phyloP scores from a whole-genome alignment of 768 basidiomycete genomes.

The Psilocybe tampanensis region DNA sequence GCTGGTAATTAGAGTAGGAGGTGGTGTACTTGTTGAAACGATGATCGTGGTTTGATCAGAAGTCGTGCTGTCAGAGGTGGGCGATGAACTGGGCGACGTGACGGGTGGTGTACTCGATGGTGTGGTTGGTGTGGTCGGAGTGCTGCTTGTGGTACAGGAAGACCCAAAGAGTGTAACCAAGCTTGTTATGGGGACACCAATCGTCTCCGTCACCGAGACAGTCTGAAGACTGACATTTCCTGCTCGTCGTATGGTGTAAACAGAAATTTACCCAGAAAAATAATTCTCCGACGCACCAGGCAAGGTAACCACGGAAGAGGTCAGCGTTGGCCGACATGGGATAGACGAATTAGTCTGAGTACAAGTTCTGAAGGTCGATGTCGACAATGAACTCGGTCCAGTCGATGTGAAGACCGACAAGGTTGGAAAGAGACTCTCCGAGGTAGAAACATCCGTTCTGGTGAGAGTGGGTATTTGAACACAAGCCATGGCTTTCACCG shows the following conservation, averaged over 20 bases:
- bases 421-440: constrained; percentile 21
- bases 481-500: constrained; percentile 3
- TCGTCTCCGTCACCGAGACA: constrained; percentile 19
- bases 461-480: constrained; percentile 23
- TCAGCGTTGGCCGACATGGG: constrained; percentile 17
- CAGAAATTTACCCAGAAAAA: background rate
- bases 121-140: constrained; percentile 1
- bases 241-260: constrained; percentile 2
- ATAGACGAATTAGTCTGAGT: constrained; percentile 8
- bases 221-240: constrained; percentile 19
- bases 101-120: background rate
- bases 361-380: constrained; percentile 19
- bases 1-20: constrained; percentile 10
- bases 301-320: constrained; percentile 16
- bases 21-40: constrained; percentile 3
- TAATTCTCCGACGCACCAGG: constrained; percentile 16
- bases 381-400: constrained; percentile 15
- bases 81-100: constrained; percentile 4
- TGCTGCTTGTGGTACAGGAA: constrained; percentile 21
- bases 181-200: constrained; percentile 22
- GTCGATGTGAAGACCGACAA: constrained; percentile 18
- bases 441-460: constrained; percentile 19
- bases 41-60: background rate
- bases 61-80: constrained; percentile 13
- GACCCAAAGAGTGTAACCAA: constrained; percentile 23